These are phyloP conservation scores for Ustilago curta DNA, from an alignment of 1,284 basidiomycete genomes.

Conservation along the genomic window DNA sequence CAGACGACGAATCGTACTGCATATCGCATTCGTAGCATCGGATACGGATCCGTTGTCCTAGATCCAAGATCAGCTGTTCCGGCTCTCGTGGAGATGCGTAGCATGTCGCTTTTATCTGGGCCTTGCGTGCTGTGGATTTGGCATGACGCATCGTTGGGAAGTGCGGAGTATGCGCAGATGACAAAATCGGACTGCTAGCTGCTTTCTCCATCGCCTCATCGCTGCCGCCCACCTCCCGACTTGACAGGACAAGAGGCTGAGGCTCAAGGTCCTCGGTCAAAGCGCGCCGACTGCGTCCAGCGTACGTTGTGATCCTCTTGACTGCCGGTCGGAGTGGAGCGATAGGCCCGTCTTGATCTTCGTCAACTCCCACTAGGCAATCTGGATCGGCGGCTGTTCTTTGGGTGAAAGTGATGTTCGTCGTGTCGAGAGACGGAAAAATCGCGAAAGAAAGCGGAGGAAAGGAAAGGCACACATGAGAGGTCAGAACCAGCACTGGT, in stretches of 20 bases:
- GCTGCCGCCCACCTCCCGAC: constrained; percentile 10
- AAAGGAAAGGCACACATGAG: constrained; percentile 8
- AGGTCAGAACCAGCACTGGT: constrained; percentile 14
- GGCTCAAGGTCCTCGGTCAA: constrained; percentile 34
- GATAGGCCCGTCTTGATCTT: background rate
- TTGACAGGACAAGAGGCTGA: background rate
- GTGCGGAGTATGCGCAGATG: constrained; percentile 16
- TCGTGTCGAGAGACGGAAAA: background rate
- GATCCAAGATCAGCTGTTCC: constrained; percentile 61
- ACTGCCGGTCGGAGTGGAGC: constrained; percentile 15
- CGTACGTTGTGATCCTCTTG: constrained; percentile 41
- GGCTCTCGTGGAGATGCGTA: constrained; percentile 14
- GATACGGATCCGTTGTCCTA: constrained; percentile 59
- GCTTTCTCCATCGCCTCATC: constrained; percentile 28
- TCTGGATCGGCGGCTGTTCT: constrained; percentile 11
- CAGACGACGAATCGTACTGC: constrained; percentile 59
- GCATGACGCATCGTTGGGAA: constrained; percentile 20
- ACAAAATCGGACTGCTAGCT: constrained; percentile 33
- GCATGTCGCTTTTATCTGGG: constrained; percentile 12
- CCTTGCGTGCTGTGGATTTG: constrained; percentile 20
- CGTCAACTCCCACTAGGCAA: background rate
- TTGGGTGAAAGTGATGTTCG: background rate
- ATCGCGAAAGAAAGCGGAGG: background rate
- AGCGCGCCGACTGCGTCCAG: constrained; percentile 38
- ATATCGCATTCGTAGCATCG: constrained; percentile 57